These are phyloP conservation scores for Dichomitus squalens DNA, from an alignment of 1,284 basidiomycete species.

Conservation along the genomic window DNA sequence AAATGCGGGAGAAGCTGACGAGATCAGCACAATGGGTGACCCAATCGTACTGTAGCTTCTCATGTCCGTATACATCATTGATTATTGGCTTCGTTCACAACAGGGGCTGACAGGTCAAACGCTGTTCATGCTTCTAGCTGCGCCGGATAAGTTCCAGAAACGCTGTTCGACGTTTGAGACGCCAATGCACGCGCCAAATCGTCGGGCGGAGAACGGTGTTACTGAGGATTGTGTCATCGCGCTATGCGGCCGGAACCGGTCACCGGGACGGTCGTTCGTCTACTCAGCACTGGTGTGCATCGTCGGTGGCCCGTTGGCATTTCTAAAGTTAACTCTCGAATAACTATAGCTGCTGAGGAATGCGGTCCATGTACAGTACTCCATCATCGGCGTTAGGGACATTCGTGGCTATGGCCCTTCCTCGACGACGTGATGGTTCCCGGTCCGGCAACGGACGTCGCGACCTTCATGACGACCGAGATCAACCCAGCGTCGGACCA, in stretches of 20 bases:
- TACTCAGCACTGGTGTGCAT: background rate
- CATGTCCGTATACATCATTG: background rate
- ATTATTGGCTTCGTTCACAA: background rate
- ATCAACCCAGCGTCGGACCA: conserved; percentile 15
- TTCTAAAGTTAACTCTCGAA: background rate
- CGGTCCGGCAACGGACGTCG: conserved; percentile 15
- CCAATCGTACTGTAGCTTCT: background rate
- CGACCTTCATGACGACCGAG: conserved; percentile 19
- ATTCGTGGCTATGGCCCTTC: conserved; percentile 13
- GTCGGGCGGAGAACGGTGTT: background rate
- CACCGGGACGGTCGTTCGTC: background rate
- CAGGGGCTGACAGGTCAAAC: background rate
- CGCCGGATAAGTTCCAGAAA: background rate
- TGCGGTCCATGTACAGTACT: background rate
- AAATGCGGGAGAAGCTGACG: conserved; percentile 21
- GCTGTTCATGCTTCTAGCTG: background rate
- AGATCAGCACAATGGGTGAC: conserved; percentile 1
- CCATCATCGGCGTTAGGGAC: background rate
- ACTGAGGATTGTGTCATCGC: background rate
- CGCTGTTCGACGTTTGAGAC: background rate
- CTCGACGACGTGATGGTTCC: conserved; percentile 18
- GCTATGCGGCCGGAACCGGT: background rate
- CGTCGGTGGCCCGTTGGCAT: background rate
- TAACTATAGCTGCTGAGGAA: background rate
- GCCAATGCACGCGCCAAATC: background rate